Percentiles rank a stretch among this genome's conserved stretches.
These are phyloP conservation scores for Myxozyma vanderwaltii DNA, from an alignment of 805 yeast genomes.

Conservation along the genomic window DNA sequence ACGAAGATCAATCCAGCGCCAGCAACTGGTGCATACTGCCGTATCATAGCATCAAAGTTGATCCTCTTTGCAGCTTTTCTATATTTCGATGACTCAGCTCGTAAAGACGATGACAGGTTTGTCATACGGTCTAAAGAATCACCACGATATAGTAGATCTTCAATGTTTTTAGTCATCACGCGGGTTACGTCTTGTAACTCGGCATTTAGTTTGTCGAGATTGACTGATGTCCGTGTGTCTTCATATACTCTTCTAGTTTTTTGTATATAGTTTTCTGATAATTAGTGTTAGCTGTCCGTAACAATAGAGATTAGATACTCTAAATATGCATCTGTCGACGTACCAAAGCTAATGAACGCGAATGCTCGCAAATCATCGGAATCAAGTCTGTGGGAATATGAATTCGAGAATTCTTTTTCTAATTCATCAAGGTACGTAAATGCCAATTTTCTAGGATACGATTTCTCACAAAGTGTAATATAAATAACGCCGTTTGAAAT, in stretches of 20 bases:
- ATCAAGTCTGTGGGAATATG: constrained; percentile 70
- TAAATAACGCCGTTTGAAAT: constrained; percentile 67
- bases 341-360: constrained; percentile 80
- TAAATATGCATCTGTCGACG: too few relatives aligned
- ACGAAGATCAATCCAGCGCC: constrained; percentile 66
- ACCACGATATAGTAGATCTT: constrained; percentile 91
- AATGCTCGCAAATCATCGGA: constrained; percentile 76
- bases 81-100: constrained; percentile 83
- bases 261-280: constrained; percentile 51
- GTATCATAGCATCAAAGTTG: constrained; percentile 81
- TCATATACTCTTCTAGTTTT: constrained; percentile 88
- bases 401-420: constrained; percentile 74
- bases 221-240: constrained; percentile 87
- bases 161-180: constrained; percentile 95
- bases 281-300: not conserved
- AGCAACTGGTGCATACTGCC: constrained; percentile 87
- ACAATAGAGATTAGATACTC: not conserved
- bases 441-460: constrained; percentile 86
- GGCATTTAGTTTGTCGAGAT: constrained; percentile 79
- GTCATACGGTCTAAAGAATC: constrained; percentile 90
- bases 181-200: constrained; percentile 92
- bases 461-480: constrained; percentile 71
- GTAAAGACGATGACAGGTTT: constrained; percentile 77
- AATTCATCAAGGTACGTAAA: constrained; percentile 84
- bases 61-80: constrained; percentile 86